phyloP scores from a whole-genome alignment of 352 stramenopile genomes.

The Pythium rishiriense region DNA sequence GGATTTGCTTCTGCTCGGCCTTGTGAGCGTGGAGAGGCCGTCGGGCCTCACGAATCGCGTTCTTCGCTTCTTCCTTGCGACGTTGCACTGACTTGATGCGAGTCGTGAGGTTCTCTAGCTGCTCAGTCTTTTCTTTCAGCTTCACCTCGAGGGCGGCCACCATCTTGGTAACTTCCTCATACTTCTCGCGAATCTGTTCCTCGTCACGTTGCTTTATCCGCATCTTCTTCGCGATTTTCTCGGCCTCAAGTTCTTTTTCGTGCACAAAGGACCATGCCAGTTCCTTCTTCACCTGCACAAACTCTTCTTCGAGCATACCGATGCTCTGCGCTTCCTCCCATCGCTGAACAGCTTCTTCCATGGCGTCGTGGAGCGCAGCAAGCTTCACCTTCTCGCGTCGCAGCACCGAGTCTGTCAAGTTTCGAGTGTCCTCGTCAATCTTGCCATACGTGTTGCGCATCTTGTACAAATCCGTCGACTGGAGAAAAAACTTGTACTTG shows the following conservation, averaged over 20 bases:
- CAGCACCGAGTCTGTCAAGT: constrained; percentile 61
- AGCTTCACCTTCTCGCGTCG: constrained; percentile 73
- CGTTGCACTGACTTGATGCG: constrained; percentile 43
- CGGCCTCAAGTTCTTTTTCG: constrained; percentile 56
- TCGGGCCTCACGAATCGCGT: constrained; percentile 60
- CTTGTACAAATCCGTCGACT: constrained; percentile 94
- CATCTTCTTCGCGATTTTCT: constrained; percentile 60
- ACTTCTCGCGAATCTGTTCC: constrained; percentile 37
- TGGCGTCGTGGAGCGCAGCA: constrained; percentile 47
- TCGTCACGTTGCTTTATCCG: constrained; percentile 50
- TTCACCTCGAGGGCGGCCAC: constrained; percentile 56
- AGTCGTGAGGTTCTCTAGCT: constrained; percentile 52
- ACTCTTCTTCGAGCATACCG: constrained; percentile 68
- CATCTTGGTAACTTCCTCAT: constrained; percentile 44
- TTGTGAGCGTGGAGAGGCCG: constrained; percentile 68
- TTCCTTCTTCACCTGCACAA: constrained; percentile 73
- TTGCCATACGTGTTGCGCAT: constrained; percentile 88
- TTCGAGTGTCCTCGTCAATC: constrained; percentile 76
- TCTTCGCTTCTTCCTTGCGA: constrained; percentile 54
- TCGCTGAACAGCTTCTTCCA: constrained; percentile 65
- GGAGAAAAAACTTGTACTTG: constrained; percentile 98
- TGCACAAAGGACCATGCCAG: constrained; percentile 83
- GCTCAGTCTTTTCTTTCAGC: constrained; percentile 65
- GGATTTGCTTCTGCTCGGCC: constrained; percentile 62
- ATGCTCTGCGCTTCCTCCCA: constrained; percentile 83